phyloP scores from a whole-genome alignment of 176 grass and related monocot genomes.

The Aegilops sharonensis region DNA sequence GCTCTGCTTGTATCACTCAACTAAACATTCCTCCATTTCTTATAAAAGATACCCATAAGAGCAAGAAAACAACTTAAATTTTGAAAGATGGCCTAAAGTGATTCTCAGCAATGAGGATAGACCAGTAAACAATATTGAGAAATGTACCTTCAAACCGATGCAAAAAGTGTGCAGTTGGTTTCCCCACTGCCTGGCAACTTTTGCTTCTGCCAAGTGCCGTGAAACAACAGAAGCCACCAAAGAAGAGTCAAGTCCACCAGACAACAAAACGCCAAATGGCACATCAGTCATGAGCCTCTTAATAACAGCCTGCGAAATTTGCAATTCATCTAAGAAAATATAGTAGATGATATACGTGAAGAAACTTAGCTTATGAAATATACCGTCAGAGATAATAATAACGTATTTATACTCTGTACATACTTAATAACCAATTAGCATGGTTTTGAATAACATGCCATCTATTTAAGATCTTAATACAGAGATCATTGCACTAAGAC shows the following conservation, averaged over 20 bases:
- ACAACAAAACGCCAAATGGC: constrained; percentile 98
- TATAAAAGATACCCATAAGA: constrained; percentile 3
- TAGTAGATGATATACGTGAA: neutral
- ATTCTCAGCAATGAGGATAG: constrained; percentile 15
- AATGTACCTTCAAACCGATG: constrained; percentile 83
- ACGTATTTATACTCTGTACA: neutral
- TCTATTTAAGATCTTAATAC: neutral
- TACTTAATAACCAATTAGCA: neutral
- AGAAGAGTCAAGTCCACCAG: constrained; percentile 96
- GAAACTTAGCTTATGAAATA: neutral
- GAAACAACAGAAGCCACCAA: constrained; percentile 92
- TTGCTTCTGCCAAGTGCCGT: constrained; percentile 63
- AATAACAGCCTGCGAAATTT: constrained; percentile 59
- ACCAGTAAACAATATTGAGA: neutral
- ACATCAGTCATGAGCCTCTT: constrained; percentile 99
- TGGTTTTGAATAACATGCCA: neutral
- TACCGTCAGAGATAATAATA: neutral
- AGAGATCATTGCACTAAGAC: neutral
- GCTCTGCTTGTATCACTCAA: neutral
- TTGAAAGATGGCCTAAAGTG: constrained; percentile 8
- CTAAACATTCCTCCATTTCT: neutral
- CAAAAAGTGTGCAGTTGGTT: constrained; percentile 93
- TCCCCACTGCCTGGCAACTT: constrained; percentile 85
- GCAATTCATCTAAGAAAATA: neutral
- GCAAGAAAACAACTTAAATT: constrained; percentile 14